Base-by-base conservation (phyloP, 2,329 filamentous ascomycete species). In the Elsinoe australis region DNA sequence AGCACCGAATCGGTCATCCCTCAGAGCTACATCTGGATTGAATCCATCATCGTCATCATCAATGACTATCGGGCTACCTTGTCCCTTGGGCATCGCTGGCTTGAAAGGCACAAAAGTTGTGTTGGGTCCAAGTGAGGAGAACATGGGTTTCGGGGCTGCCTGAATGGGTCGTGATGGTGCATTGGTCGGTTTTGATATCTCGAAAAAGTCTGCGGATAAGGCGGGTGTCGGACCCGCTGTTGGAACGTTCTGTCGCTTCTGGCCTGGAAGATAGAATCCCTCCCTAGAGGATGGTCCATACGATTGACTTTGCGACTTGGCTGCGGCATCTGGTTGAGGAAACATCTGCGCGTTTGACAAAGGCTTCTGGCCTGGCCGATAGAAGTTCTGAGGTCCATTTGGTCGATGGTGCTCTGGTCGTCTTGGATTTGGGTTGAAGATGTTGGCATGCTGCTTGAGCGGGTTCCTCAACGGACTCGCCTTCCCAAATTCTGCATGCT, bases 381-480 rank as follows among this genome's bases (percentile, higher is more conserved):
- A 50, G 49, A 50, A 50, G 24, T 32, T 14, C 9, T 44, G 49
- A 9, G 47, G 33, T 9, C 28, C 36, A 48, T 18, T 38, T 4
- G 50, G 29, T 26, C 50, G 39, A 21, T 54, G 52, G n/a, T 51
- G 52, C 29, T 54, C 52, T 2, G 50, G 35, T 21, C 46, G 42
- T 15, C 35, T 32, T 24, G 69, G 66, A 44, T 72, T 72, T 14
- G 65, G 59, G 49, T 75, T 75, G 64, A 77, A 77, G 4, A 71
- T 64, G 52, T 70, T 62, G 21, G 60, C 60, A 46, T 63, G 59
- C 55, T 71, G 58, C 31, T 35, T 49, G 59, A 67, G 55, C 53
- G 73, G 65, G 59, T 72, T 69, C 54, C 75, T 67, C 49, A 81
- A 62, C 12, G 76, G 74, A 52, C 76, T 79, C 1, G 78, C 68